Conservation (phyloP, 495 filamentous ascomycete species). For the Hyaloscypha finlandica region DNA sequence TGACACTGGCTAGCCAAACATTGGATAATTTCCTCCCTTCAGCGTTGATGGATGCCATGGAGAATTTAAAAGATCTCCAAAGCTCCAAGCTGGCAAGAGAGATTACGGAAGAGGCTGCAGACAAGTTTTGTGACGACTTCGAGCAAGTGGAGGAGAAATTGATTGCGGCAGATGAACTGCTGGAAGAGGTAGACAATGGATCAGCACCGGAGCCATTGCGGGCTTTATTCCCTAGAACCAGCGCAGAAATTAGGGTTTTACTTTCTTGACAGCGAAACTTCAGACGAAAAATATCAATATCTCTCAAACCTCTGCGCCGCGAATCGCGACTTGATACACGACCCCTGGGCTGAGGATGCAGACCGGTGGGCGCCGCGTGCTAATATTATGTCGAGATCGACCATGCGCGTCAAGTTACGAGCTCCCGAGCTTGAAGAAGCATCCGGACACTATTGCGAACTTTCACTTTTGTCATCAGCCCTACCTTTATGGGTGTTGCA, state of each 20-base stretch:
- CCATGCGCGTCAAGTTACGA: background rate
- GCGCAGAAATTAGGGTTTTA: constrained; percentile 81
- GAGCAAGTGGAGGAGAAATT: constrained; percentile 75
- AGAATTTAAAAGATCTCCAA: constrained; percentile 72
- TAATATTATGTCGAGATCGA: background rate
- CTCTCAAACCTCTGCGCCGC: background rate
- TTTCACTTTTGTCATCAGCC: background rate
- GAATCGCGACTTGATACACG: background rate
- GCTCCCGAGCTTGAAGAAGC: too few relatives aligned
- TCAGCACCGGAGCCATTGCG: constrained; percentile 45
- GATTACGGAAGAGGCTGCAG: constrained; percentile 81
- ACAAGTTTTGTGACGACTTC: constrained; percentile 87
- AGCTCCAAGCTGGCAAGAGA: constrained; percentile 68
- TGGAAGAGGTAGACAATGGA: constrained; percentile 39
- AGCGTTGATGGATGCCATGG: constrained; percentile 86
- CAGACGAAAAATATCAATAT: background rate
- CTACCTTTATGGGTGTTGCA: background rate
- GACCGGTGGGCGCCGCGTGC: background rate
- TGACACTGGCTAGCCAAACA: constrained; percentile 68
- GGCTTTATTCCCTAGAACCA: constrained; percentile 75
- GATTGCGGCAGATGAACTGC: constrained; percentile 46
- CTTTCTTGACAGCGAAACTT: constrained; percentile 42
- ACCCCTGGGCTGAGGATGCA: background rate
- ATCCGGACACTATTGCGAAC: too few relatives aligned
- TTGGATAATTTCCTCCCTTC: constrained; percentile 92